Base-by-base conservation (phyloP, 129 eudicot genomes). In the Lactuca saligna region DNA sequence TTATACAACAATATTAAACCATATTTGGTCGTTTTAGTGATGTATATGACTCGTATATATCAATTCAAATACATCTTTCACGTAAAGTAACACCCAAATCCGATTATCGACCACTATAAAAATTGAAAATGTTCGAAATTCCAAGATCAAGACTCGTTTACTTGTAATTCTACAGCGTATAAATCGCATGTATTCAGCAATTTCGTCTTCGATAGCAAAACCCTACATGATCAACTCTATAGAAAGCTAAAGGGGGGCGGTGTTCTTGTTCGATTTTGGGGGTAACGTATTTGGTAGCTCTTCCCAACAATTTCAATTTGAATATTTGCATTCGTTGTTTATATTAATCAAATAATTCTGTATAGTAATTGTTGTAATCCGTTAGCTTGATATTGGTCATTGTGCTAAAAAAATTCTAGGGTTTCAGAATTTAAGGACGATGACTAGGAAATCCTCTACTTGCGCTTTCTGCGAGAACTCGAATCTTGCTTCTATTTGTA, bases 381-480 rank as follows among this genome's bases (percentile, higher is more conserved):
- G 15, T 61, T 42, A 58, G 57, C 66, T 58, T 50, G 34, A 38
- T 66, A 49, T 49, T 31, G 9, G 6, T 2, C 7, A 46, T 16
- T n/a, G 3, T 13, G 33, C 57, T 50, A 14, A 34, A 4, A 4
- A 50, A 54, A 34, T 62, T 42, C 1, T 62, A 72, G 81, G 75
- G 72, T 70, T 82, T 71, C 57, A 41, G 60, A 71, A 60, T 54
- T 69, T 15, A 75, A 70, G 55, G 67, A 81, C 46, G 71, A 77
- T 79, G 82, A 81, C 74, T 32, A 79, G 85, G 53, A 91, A 84
- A 69, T 32, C 76, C 41, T 75, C 79, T 37, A 69, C 65, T 68
- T 91, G 97, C 78, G 94, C 79, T 17, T 57, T 91, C 31, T 91
- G 97, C 61, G 97, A 91, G 70, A 91, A 78, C 72, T 68, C 87